A percentile compares a stretch with the other conserved stretches of the same genome.
phyloP scores from a whole-genome alignment of 1,139 yeast species.

The Debaryomyces fabryi region DNA sequence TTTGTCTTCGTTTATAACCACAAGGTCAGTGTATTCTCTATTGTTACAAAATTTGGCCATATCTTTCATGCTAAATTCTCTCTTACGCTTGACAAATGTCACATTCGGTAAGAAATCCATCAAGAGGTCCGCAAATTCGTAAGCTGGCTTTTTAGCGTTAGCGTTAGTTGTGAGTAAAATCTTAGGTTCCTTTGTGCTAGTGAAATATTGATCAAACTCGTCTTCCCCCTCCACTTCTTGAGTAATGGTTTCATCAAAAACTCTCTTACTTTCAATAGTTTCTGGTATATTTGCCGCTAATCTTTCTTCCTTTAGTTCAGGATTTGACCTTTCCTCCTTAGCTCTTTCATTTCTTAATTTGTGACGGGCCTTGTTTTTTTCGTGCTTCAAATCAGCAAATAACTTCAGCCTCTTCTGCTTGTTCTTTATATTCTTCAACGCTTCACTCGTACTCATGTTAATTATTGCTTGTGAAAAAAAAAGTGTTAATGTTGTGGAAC shows the following conservation, averaged over 20 bases:
- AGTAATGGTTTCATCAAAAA: conserved; percentile 84
- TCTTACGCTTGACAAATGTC: conserved; percentile 84
- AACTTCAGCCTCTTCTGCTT: conserved; percentile 80
- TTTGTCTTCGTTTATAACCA: conserved; percentile 91
- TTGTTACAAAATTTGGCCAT: conserved; percentile 82
- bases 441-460: conserved; percentile 31
- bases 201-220: conserved; percentile 69
- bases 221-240: conserved; percentile 81
- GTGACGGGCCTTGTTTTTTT: conserved; percentile 76
- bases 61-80: conserved; percentile 79
- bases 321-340: conserved; percentile 80
- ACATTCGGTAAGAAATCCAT: conserved; percentile 85
- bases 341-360: conserved; percentile 76
- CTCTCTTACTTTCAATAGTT: conserved; percentile 87
- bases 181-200: conserved; percentile 64
- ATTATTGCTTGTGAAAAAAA: neutral
- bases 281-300: conserved; percentile 78
- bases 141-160: conserved; percentile 82
- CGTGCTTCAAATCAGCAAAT: conserved; percentile 72
- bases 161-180: conserved; percentile 87
- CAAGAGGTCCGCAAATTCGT: conserved; percentile 85
- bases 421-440: conserved; percentile 59
- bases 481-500: neutral
- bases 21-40: conserved; percentile 82
- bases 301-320: conserved; percentile 79